phyloP scores from a whole-genome alignment of 2,329 filamentous ascomycete species.

The Rutstroemia sp. region DNA sequence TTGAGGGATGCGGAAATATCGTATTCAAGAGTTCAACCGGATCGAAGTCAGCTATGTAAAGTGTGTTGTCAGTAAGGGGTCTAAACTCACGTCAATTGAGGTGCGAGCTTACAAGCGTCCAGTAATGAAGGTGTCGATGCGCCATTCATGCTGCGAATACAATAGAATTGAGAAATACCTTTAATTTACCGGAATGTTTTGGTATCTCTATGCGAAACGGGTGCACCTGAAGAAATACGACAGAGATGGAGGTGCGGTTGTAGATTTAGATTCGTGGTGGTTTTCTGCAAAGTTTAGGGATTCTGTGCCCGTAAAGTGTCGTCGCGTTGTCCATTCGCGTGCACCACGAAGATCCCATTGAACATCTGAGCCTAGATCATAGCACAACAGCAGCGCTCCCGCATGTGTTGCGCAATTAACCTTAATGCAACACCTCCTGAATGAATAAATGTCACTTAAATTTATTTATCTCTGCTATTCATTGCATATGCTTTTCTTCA shows the following conservation, averaged over 20 bases:
- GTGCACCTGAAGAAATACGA: neutral
- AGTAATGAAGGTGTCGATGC: constrained; percentile 22
- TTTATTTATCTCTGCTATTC: neutral
- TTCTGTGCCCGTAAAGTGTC: neutral
- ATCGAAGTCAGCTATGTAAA: constrained; percentile 67
- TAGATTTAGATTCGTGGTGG: neutral
- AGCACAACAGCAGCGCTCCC: too few species aligned
- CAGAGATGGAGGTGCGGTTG: neutral
- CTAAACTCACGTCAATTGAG: neutral
- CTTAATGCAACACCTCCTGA: too few species aligned
- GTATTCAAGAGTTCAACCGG: constrained; percentile 88
- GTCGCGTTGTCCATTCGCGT: too few species aligned
- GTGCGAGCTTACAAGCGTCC: constrained; percentile 28
- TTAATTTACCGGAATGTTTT: too few species aligned
- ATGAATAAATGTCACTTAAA: too few species aligned
- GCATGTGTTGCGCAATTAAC: too few species aligned
- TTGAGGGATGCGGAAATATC: constrained; percentile 84
- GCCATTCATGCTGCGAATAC: constrained; percentile 25
- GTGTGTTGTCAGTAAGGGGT: constrained; percentile 11
- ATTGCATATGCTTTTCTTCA: neutral
- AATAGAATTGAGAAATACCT: neutral
- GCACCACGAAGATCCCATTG: too few species aligned
- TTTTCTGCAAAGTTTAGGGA: neutral
- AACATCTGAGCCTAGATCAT: too few species aligned
- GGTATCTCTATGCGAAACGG: too few species aligned